Evolutionary conservation across 164 flowering plant species (phyloP).

Genomic region (Vitis labrusca): DNA sequence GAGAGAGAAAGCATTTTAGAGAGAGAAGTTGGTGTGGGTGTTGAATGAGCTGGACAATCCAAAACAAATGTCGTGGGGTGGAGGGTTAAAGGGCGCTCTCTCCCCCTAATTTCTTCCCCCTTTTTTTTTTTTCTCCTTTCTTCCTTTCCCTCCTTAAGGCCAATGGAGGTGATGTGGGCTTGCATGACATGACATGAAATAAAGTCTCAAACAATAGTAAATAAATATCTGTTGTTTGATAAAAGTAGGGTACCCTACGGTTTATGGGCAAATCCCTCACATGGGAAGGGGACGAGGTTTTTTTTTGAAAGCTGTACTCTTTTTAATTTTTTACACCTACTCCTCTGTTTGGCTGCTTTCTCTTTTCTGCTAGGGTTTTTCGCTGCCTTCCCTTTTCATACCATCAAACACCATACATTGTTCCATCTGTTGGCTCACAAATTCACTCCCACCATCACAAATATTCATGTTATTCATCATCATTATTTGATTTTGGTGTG

Average conservation of each 20-base stretch:
- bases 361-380: background rate
- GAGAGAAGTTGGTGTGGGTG: conserved; percentile 9
- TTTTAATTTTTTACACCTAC: background rate
- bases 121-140: too few relatives aligned
- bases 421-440: too few relatives aligned
- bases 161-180: background rate
- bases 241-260: background rate
- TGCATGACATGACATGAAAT: conserved; percentile 34
- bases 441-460: too few relatives aligned
- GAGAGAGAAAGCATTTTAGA: conserved; percentile 6
- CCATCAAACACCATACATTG: too few relatives aligned
- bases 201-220: background rate
- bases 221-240: background rate
- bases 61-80: conserved; percentile 23
- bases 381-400: too few relatives aligned
- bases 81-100: background rate
- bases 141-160: too few relatives aligned
- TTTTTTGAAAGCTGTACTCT: background rate
- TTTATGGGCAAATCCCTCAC: conserved; percentile 21
- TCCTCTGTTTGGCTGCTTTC: too few relatives aligned
- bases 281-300: conserved; percentile 26
- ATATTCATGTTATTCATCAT: too few relatives aligned
- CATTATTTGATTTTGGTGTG: too few relatives aligned
- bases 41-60: conserved; percentile 23
- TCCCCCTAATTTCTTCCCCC: too few relatives aligned